Evolutionary conservation across 1,284 basidiomycete genomes (phyloP).

Genomic region (Malassezia yamatoensis): DNA sequence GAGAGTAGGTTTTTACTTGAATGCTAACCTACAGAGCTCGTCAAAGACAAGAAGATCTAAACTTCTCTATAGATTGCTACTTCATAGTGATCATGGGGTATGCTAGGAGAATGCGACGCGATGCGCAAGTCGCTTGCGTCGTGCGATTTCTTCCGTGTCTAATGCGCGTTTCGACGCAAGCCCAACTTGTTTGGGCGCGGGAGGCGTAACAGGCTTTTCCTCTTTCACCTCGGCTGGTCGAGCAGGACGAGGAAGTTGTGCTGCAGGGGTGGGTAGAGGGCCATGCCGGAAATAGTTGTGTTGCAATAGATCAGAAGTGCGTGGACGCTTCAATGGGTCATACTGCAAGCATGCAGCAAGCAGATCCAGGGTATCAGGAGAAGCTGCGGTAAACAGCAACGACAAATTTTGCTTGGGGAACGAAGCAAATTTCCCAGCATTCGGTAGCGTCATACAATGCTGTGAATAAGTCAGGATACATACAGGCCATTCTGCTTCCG

Average conservation of each 20-base stretch:
- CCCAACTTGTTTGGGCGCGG: conserved; percentile 19
- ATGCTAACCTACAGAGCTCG: conserved; percentile 21
- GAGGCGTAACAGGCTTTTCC: background rate
- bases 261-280: conserved; percentile 32
- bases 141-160: conserved; percentile 27
- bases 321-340: conserved; percentile 73
- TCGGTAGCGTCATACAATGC: conserved; percentile 57
- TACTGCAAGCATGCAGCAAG: conserved; percentile 68
- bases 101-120: conserved; percentile 14
- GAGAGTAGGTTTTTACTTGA: conserved; percentile 62
- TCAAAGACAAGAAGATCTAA: conserved; percentile 48
- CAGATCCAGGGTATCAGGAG: conserved; percentile 73
- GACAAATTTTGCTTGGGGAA: conserved; percentile 72
- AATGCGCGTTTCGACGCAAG: conserved; percentile 20
- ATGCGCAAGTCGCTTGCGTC: conserved; percentile 31
- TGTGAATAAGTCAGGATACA: conserved; percentile 51
- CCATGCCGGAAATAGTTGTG: conserved; percentile 36
- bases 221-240: conserved; percentile 9
- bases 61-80: background rate
- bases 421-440: conserved; percentile 29
- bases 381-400: conserved; percentile 80
- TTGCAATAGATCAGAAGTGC: conserved; percentile 52
- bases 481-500: conserved; percentile 93
- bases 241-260: conserved; percentile 33
- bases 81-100: background rate